Base-by-base conservation (phyloP, 192 early-diverging fungal genomes). In the Rhizoclosmatium globosum region DNA sequence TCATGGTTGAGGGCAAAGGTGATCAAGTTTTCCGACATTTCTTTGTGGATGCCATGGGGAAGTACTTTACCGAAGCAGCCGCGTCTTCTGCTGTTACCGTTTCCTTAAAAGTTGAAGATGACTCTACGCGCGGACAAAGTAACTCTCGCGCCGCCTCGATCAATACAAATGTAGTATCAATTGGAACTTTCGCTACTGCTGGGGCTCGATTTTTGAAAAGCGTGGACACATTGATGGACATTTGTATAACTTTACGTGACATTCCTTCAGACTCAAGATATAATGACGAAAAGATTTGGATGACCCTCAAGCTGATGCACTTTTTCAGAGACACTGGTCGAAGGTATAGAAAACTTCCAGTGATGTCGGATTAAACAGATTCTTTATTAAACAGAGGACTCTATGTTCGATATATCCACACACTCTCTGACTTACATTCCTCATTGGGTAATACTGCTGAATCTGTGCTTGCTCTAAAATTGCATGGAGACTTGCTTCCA, bases 401-500 rank as follows among this genome's bases (percentile, higher is more conserved):
- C 7, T 93, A 93, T 68, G 80, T 92, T 9, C 90, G 92, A 81
- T 92, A 93, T 73, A 91, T 91, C 6, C 89, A 93, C 61, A 81
- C 85, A 50, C 69, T 94, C 31, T 81, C 88, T 19, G 80, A 89
- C 2, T 83, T 92, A 62, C 92, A 93, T 74, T 23, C 90, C 13
- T 74, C 82, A 41, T 68, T 79, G 23, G 78, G 84, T 43, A 91
- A 93, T 66, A 85, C 72, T 67, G 84, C 91, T 17, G 93, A 94
- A 77, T 91, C 93, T 3, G 93, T 87, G 1, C 71, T 92, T 74
- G 85, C 93, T 0, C 81, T 94, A 3, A 90, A 88, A 71, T 82
- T 93, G 19, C 91, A 93, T 76, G 89, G 90, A 17, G 89, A 93
- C 68, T 74, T 94, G 61, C 83, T 92, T 6, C 74, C 82, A 19